Evolutionary conservation across 2,329 filamentous ascomycete genomes (phyloP).

Genomic region (Colletotrichum sp.): DNA sequence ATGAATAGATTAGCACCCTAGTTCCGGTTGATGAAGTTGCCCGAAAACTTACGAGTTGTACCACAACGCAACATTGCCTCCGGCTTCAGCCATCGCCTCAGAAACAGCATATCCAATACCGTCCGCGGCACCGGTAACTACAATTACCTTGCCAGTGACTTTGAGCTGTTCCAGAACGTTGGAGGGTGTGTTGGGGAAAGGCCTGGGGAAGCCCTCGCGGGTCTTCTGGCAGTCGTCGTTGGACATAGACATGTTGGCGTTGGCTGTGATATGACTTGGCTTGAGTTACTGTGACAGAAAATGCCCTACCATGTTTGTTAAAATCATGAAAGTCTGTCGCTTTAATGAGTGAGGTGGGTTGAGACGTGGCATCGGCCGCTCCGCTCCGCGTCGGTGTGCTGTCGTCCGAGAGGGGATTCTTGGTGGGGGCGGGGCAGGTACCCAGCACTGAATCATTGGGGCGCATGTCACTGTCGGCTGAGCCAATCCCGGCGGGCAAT

Average conservation of each 20-base stretch:
- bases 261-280: neutral
- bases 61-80: slow-evolving; percentile 44
- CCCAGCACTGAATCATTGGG: slow-evolving; percentile 9
- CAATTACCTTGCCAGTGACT: slow-evolving; percentile 44
- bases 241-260: slow-evolving; percentile 42
- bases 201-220: slow-evolving; percentile 40
- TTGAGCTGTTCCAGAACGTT: slow-evolving; percentile 51
- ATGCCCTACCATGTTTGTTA: fast-evolving
- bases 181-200: slow-evolving; percentile 40
- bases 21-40: fast-evolving
- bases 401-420: slow-evolving; percentile 8
- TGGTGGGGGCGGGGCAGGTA: neutral
- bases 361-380: neutral
- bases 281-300: neutral
- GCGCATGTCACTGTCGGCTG: neutral
- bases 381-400: slow-evolving; percentile 8
- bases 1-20: neutral
- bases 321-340: neutral
- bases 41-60: slow-evolving; percentile 31
- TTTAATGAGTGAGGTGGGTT: neutral
- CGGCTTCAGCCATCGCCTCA: slow-evolving; percentile 51
- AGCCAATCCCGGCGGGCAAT: neutral
- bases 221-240: slow-evolving; percentile 31
- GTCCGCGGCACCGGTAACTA: slow-evolving; percentile 50
- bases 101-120: slow-evolving; percentile 50